These are phyloP conservation scores for Auricularia heimuer DNA, from an alignment of 768 basidiomycete species.

Conservation along the genomic window DNA sequence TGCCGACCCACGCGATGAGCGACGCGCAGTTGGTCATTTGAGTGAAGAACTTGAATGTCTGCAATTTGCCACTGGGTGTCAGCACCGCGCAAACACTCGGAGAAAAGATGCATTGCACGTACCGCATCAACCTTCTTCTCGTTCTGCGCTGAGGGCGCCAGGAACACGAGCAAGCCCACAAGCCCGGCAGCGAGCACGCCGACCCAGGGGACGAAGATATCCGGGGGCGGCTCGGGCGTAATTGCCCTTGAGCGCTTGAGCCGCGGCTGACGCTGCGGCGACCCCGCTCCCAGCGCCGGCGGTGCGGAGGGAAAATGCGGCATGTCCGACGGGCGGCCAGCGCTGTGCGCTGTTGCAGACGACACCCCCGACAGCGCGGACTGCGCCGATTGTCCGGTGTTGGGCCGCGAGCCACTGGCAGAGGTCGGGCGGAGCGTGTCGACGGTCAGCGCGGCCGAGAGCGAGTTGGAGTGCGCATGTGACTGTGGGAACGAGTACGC, in stretches of 20 bases:
- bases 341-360: no score
- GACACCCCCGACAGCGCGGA: background rate
- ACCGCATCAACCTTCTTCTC: background rate
- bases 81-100: background rate
- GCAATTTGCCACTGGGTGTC: background rate
- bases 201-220: conserved; percentile 4
- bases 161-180: background rate
- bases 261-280: background rate
- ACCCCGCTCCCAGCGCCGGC: background rate
- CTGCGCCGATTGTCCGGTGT: no score
- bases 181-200: background rate
- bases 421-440: no score
- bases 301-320: background rate
- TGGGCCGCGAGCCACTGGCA: no score
- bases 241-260: background rate
- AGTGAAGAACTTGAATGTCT: conserved; percentile 2
- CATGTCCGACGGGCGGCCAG: no score
- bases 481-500: no score
- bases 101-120: background rate
- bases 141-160: background rate
- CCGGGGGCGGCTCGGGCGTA: background rate
- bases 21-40: background rate
- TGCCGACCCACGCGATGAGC: conserved; percentile 1
- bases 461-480: no score
- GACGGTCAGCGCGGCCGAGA: no score